Base-by-base conservation (phyloP, 768 basidiomycete species). In the Megacollybia marginata region DNA sequence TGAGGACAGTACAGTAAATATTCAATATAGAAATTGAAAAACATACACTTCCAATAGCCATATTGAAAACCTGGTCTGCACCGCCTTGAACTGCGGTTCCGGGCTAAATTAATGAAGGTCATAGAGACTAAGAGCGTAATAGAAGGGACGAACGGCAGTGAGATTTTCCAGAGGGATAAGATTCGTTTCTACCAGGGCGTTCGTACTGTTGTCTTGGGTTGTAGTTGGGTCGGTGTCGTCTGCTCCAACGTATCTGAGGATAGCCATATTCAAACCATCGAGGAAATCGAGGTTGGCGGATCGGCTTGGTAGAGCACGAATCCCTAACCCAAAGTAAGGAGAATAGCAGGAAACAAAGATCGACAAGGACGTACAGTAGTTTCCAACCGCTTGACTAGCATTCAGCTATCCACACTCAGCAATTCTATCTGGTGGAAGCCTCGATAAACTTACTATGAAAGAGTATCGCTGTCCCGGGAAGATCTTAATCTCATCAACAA, bases 311-410 rank as follows among this genome's bases (percentile, higher is more conserved):
- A 63, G 53, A 44, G 66, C 56, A 46, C 65, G 59, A 36, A 70
- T 59, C 66, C 54, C 55, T 54, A 28, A 28, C 23, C 6, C 23
- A 6, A 28, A 28, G 23, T 28, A 6, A 28, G n/a, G n/a, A n/a
- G n/a, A 28, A 28, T 28, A 28, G 44, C 15, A 9, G 33, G 19
- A 35, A 11, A 23, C 9, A 40, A 12, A 12, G 54, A 49, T 48
- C 9, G 46, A 45, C 16, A n/a, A 32, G 16, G 5, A 20, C 42
- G 45, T 47, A 65, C 73, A 76, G 55, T 76, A 78, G 54, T 76
- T 78, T 35, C 55, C 64, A 10, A 73, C 61, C 8, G 63, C 55
- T 50, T 74, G 65, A 54, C 69, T 65, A 8, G 75, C 73, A 1
- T 65, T 62, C 13, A 78, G 55, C 53, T 54, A 44, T 28, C n/a